Evolutionary conservation across 306 rosid species (phyloP).

Genomic region (Senna siamea): DNA sequence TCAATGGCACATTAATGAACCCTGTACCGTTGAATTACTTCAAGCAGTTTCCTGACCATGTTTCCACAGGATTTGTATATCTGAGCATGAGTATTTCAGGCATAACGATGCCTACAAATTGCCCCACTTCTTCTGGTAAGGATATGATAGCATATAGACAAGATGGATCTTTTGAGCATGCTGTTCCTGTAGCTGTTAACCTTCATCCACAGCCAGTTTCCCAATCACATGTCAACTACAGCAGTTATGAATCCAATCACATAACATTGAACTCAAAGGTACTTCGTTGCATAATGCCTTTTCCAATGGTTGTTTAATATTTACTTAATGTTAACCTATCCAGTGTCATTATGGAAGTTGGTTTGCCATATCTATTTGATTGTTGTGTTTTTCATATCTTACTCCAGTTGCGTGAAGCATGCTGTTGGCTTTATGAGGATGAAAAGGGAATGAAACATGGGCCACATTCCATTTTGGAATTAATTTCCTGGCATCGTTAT

Average conservation of each 20-base stretch:
- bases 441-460: slow-evolving; percentile 72
- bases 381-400: slow-evolving; percentile 13
- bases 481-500: slow-evolving; percentile 74
- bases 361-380: slow-evolving; percentile 23
- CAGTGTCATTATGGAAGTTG: slow-evolving; percentile 1
- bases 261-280: slow-evolving; percentile 35
- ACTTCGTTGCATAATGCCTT: slow-evolving; percentile 35
- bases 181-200: slow-evolving; percentile 42
- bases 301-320: slow-evolving; percentile 47
- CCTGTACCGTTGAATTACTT: slow-evolving; percentile 92
- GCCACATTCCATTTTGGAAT: slow-evolving; percentile 74
- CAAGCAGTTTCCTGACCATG: slow-evolving; percentile 90
- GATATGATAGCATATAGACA: slow-evolving; percentile 42
- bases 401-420: slow-evolving; percentile 61
- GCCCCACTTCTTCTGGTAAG: slow-evolving; percentile 43
- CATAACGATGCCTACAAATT: slow-evolving; percentile 41
- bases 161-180: slow-evolving; percentile 43
- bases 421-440: slow-evolving; percentile 87
- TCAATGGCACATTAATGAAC: slow-evolving; percentile 64
- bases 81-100: slow-evolving; percentile 50
- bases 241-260: slow-evolving; percentile 39
- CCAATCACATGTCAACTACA: slow-evolving; percentile 32
- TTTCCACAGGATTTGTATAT: slow-evolving; percentile 80
- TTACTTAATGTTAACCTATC: slow-evolving; percentile 23
- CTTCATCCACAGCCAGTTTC: slow-evolving; percentile 46